Conservation (phyloP, 305 asterid genomes). For the Solanum aculeatissimum region DNA sequence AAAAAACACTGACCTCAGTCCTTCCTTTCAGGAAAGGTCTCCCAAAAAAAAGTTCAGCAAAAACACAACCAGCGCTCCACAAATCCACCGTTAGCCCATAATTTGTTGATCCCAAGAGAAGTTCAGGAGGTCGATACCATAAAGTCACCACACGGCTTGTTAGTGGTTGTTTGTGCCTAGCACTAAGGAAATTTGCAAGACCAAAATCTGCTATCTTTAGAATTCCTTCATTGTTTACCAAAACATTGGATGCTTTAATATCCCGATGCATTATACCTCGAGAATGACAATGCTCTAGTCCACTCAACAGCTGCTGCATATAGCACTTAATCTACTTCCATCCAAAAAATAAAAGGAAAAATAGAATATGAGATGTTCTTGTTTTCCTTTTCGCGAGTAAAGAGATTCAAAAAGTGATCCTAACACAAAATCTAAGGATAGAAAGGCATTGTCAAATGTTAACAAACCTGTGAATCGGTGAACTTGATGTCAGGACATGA, state of each 20-base stretch:
- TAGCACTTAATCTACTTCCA: slow-evolving; percentile 42
- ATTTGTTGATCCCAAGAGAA: slow-evolving; percentile 19
- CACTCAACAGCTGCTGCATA: slow-evolving; percentile 48
- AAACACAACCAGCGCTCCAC: slow-evolving; percentile 56
- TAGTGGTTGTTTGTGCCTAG: slow-evolving; percentile 31
- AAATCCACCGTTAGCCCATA: slow-evolving; percentile 24
- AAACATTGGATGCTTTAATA: slow-evolving; percentile 43
- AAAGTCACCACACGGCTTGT: slow-evolving; percentile 76
- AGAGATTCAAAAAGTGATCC: background rate
- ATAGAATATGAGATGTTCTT: background rate
- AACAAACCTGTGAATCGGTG: slow-evolving; percentile 47
- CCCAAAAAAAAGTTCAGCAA: slow-evolving; percentile 80
- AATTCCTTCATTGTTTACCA: slow-evolving; percentile 40
- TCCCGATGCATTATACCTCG: slow-evolving; percentile 53
- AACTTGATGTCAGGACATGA: slow-evolving; percentile 58
- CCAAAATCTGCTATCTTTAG: slow-evolving; percentile 61
- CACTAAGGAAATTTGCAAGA: slow-evolving; percentile 33
- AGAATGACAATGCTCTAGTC: slow-evolving; percentile 48
- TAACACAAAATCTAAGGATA: background rate
- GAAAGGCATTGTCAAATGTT: background rate
- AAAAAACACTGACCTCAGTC: slow-evolving; percentile 48
- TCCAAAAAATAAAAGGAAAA: background rate
- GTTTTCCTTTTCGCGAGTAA: background rate
- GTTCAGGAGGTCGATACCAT: slow-evolving; percentile 81
- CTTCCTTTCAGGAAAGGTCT: slow-evolving; percentile 87